phyloP scores from a whole-genome alignment of 2,329 filamentous ascomycete genomes.

The Colletotrichum abscissum region DNA sequence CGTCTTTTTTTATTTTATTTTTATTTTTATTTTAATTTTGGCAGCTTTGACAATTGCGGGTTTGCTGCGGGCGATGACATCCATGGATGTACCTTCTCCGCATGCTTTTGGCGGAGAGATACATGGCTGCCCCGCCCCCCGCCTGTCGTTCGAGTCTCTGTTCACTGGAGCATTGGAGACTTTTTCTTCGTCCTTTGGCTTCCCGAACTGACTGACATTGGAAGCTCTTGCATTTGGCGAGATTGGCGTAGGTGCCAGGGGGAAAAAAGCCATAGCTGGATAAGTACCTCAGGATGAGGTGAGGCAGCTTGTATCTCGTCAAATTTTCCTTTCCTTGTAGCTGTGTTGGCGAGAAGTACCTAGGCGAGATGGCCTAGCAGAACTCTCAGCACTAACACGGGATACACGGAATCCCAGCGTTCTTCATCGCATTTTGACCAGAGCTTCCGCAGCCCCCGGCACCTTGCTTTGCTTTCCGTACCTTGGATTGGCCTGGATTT shows the following conservation, averaged over 20 bases:
- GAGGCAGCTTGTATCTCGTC: background rate
- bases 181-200: background rate
- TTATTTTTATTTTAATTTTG: background rate
- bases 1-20: background rate
- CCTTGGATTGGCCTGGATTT: background rate
- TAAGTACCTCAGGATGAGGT: background rate
- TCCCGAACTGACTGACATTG: background rate
- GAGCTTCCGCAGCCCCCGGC: conserved; percentile 2
- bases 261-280: background rate
- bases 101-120: background rate
- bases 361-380: background rate
- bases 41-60: background rate
- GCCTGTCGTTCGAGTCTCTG: background rate
- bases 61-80: background rate
- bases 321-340: background rate
- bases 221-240: conserved; percentile 17
- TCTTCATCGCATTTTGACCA: background rate
- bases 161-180: background rate
- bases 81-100: conserved; percentile 18
- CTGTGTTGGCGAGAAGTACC: background rate
- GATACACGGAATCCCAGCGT: background rate
- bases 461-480: background rate
- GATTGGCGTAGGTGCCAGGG: background rate
- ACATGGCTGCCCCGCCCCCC: conserved; percentile 7
- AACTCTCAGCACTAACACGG: background rate